Conservation (phyloP, 768 basidiomycete genomes). For the Leucogyrophana mollusca region DNA sequence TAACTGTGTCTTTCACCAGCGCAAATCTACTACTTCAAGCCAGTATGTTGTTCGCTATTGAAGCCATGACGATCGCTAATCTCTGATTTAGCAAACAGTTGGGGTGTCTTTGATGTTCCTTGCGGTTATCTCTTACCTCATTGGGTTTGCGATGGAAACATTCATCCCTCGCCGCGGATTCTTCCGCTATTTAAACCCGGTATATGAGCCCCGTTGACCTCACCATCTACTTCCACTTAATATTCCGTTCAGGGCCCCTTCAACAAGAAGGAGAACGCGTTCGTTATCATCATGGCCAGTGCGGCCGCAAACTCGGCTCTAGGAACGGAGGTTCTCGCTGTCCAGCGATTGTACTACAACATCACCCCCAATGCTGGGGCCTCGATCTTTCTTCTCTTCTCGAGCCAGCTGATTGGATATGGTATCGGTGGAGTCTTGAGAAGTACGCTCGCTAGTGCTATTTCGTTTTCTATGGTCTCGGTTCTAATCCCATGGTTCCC, state of each 20-base stretch:
- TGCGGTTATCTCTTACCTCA: conserved; percentile 46
- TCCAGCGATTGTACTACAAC: conserved; percentile 53
- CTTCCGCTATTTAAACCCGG: conserved; percentile 53
- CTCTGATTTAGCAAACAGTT: conserved; percentile 43
- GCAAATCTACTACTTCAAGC: conserved; percentile 63
- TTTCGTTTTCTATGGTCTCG: not conserved
- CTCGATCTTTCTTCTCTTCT: conserved; percentile 43
- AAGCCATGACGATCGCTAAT: conserved; percentile 1
- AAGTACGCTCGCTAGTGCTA: conserved; percentile 39
- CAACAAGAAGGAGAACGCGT: conserved; percentile 60
- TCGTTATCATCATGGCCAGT: conserved; percentile 57
- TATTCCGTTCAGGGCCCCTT: conserved; percentile 45
- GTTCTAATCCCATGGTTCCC: not conserved
- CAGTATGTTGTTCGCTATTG: conserved; percentile 28
- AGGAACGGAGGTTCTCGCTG: conserved; percentile 52
- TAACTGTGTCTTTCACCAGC: conserved; percentile 28
- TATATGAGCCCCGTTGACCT: conserved; percentile 18
- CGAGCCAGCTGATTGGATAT: conserved; percentile 42
- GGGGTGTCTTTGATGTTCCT: conserved; percentile 53
- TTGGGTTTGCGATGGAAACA: conserved; percentile 47
- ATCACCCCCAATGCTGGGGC: conserved; percentile 44
- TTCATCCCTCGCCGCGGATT: conserved; percentile 44
- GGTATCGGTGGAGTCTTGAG: conserved; percentile 55
- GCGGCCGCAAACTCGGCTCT: conserved; percentile 54
- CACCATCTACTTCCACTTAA: not conserved